Evolutionary conservation across 805 yeast genomes (phyloP).

Genomic region (Suhomyces emberorum): DNA sequence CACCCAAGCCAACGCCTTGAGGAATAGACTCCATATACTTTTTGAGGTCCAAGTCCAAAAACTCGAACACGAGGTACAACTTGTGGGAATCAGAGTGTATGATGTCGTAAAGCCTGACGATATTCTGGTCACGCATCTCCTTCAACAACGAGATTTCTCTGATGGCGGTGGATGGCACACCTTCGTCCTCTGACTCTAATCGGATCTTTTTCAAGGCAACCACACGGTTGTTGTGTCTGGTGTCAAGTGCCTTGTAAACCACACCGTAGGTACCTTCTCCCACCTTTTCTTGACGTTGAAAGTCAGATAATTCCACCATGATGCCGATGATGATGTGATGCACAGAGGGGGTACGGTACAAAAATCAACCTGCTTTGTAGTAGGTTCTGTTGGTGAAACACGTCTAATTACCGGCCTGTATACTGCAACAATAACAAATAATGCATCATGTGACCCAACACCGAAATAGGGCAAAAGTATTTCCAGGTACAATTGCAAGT

Average conservation of each 20-base stretch:
- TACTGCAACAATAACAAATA: no score
- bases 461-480: no score
- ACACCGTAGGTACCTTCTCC: conserved; percentile 99
- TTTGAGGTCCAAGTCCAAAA: conserved; percentile 88
- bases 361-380: no score
- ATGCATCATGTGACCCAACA: no score
- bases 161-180: conserved; percentile 97
- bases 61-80: conserved; percentile 89
- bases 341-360: not conserved
- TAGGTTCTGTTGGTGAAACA: not conserved
- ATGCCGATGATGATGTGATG: no score
- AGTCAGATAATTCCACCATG: conserved; percentile 89
- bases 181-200: conserved; percentile 94
- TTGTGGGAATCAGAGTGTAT: conserved; percentile 94
- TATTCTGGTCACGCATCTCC: conserved; percentile 90
- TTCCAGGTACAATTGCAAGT: no score
- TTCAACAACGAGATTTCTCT: conserved; percentile 92
- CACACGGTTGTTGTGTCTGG: conserved; percentile 83
- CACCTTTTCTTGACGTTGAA: conserved; percentile 90
- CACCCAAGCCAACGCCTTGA: conserved; percentile 84
- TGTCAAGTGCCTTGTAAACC: conserved; percentile 92
- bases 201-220: conserved; percentile 96
- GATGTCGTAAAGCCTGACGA: conserved; percentile 86
- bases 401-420: no score
- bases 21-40: conserved; percentile 96